phyloP scores from a whole-genome alignment of 163 green algal species.

The Chlorella variabilis region DNA sequence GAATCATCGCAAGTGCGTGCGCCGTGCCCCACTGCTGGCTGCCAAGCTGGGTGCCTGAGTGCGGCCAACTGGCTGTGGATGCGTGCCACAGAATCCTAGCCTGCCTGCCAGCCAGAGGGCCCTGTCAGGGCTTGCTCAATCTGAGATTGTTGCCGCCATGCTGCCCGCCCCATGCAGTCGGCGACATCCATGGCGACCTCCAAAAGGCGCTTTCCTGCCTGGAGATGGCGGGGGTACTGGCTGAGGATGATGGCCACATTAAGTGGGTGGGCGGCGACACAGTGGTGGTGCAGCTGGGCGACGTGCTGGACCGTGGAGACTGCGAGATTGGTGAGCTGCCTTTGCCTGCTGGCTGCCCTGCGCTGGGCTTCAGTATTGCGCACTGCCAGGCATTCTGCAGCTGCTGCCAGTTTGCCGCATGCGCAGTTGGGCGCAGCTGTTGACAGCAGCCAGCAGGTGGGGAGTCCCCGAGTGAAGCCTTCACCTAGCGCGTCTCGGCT shows the following conservation, averaged over 20 bases:
- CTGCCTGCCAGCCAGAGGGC: no score
- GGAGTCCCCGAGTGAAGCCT: no score
- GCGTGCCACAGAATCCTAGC: no score
- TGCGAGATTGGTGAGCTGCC: slow-evolving; percentile 79
- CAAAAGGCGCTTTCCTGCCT: slow-evolving; percentile 82
- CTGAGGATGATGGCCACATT: slow-evolving; percentile 58
- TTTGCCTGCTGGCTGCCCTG: no score
- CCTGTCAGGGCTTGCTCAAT: no score
- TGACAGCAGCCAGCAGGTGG: no score
- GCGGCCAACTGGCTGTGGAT: no score
- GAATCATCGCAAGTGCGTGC: slow-evolving; percentile 80
- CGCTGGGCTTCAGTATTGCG: background rate
- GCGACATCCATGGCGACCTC: slow-evolving; percentile 93
- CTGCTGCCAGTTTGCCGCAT: background rate
- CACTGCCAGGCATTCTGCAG: no score
- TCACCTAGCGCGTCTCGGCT: no score
- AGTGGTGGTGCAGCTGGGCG: slow-evolving; percentile 73
- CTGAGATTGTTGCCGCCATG: background rate
- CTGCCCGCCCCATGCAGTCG: slow-evolving; percentile 66
- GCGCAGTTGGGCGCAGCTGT: no score
- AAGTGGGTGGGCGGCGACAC: slow-evolving; percentile 76
- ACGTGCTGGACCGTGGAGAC: slow-evolving; percentile 82
- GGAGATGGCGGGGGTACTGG: slow-evolving; percentile 75
- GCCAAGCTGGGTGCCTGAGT: background rate
- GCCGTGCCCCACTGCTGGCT: background rate